Percentiles rank a stretch among this genome's conserved stretches.
Evolutionary conservation across 148 eudicot species (phyloP).

Genomic region (Vaccinium corymbosum): DNA sequence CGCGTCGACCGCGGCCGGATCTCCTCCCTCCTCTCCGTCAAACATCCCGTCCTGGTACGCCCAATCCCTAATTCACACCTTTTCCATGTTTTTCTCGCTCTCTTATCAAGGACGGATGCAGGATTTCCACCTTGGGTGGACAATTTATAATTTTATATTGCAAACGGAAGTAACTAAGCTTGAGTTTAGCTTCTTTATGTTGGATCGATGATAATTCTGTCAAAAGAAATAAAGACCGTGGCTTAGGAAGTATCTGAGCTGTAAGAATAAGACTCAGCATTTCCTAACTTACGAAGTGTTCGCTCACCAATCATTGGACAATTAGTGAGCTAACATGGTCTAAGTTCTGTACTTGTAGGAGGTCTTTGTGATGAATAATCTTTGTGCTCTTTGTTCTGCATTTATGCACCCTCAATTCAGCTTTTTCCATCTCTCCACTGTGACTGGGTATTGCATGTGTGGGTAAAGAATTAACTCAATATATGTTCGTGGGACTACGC

Average conservation of each 20-base stretch:
- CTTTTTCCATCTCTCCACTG: background rate
- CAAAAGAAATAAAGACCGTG: background rate
- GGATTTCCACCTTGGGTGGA: background rate
- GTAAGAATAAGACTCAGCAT: background rate
- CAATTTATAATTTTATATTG: background rate
- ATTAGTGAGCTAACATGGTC: background rate
- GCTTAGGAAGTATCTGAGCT: background rate
- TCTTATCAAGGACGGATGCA: background rate
- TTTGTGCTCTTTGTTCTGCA: background rate
- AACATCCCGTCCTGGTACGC: constrained; percentile 38
- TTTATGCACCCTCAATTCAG: background rate
- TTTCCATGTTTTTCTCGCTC: background rate
- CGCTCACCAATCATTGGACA: background rate
- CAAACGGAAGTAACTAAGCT: background rate
- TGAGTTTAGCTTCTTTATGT: background rate
- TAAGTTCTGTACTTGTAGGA: background rate
- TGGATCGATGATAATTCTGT: background rate
- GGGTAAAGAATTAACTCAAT: background rate
- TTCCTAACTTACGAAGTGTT: background rate
- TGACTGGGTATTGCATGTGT: background rate
- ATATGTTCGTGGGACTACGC: background rate
- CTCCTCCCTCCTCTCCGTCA: constrained; percentile 42
- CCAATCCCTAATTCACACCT: background rate
- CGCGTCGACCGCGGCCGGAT: constrained; percentile 39
- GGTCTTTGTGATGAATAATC: background rate